Conservation (phyloP, 2,329 filamentous ascomycete species). For the Westerdykella sp. region DNA sequence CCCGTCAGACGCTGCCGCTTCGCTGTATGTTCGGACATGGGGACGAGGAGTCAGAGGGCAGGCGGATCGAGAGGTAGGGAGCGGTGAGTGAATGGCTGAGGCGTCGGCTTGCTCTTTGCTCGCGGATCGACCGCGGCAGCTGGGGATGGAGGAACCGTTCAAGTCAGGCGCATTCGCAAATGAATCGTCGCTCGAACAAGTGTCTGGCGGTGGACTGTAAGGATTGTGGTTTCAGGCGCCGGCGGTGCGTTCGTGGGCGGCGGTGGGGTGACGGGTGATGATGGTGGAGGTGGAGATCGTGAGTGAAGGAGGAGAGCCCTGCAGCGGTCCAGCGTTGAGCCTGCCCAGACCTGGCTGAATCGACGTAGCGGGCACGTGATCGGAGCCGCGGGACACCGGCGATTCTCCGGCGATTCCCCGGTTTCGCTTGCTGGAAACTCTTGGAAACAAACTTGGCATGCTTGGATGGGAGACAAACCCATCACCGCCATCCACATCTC, state of each 20-base stretch:
- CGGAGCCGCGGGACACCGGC: too few species aligned
- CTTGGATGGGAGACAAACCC: too few species aligned
- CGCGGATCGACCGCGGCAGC: constrained; percentile 27
- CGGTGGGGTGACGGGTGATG: constrained; percentile 1
- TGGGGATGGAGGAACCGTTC: constrained; percentile 16
- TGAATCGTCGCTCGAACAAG: constrained; percentile 5
- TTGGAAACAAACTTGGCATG: too few species aligned
- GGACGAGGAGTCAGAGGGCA: constrained; percentile 5
- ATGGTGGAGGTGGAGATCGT: constrained; percentile 11
- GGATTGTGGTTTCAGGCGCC: constrained; percentile 4
- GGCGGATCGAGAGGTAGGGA: constrained; percentile 3
- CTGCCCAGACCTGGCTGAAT: constrained; percentile 5
- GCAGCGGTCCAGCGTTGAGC: constrained; percentile 3
- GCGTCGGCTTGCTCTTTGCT: constrained; percentile 21
- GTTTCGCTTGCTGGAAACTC: background rate
- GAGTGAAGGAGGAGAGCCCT: constrained; percentile 8
- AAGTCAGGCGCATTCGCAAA: constrained; percentile 27
- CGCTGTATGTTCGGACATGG: constrained; percentile 32
- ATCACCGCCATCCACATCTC: too few species aligned
- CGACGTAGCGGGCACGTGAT: constrained; percentile 4
- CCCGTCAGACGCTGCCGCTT: constrained; percentile 39
- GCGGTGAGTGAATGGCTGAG: constrained; percentile 10
- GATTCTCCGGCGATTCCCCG: too few species aligned
- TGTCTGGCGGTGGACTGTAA: constrained; percentile 4
- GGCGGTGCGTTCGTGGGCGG: background rate